A percentile compares a stretch with the other conserved stretches of the same genome.
These are phyloP conservation scores for Cryptococcus deneoformans DNA, from an alignment of 1,284 basidiomycete species.

Conservation along the genomic window DNA sequence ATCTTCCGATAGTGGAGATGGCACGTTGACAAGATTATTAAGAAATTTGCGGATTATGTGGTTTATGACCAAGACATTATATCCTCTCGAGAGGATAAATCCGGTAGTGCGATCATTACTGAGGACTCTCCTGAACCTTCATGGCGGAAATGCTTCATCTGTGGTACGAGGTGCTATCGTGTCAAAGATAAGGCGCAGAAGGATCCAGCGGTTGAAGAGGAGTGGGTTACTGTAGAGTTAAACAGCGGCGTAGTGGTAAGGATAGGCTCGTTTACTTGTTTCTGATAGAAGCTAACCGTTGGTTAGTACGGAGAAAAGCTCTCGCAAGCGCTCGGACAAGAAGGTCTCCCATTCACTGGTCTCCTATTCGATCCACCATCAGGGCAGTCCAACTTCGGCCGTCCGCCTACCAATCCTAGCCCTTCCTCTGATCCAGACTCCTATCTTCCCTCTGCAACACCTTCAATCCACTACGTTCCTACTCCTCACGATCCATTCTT, in stretches of 20 bases:
- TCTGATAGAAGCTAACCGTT: not conserved
- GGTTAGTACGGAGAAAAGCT: constrained; percentile 27
- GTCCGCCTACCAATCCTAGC: constrained; percentile 19
- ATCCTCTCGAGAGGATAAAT: not conserved
- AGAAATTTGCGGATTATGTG: constrained; percentile 28
- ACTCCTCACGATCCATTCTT: constrained; percentile 48
- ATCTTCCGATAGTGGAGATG: not conserved
- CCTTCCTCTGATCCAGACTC: constrained; percentile 12
- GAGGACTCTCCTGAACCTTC: constrained; percentile 2
- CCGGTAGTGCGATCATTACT: not conserved
- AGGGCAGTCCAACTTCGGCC: constrained; percentile 23
- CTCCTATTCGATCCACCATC: constrained; percentile 15
- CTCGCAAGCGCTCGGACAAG: constrained; percentile 6
- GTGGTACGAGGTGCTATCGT: constrained; percentile 26
- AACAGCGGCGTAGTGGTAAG: constrained; percentile 32
- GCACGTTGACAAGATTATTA: constrained; percentile 4
- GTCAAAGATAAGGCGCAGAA: constrained; percentile 10
- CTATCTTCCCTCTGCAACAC: not conserved
- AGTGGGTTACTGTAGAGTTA: constrained; percentile 31
- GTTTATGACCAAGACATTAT: constrained; percentile 19
- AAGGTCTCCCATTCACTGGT: constrained; percentile 21
- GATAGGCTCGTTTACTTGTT: not conserved
- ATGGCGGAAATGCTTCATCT: constrained; percentile 42
- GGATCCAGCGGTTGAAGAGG: constrained; percentile 20
- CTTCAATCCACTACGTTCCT: constrained; percentile 22